Conservation (phyloP, 345 rosid species). For the Corchorus capsularis region DNA sequence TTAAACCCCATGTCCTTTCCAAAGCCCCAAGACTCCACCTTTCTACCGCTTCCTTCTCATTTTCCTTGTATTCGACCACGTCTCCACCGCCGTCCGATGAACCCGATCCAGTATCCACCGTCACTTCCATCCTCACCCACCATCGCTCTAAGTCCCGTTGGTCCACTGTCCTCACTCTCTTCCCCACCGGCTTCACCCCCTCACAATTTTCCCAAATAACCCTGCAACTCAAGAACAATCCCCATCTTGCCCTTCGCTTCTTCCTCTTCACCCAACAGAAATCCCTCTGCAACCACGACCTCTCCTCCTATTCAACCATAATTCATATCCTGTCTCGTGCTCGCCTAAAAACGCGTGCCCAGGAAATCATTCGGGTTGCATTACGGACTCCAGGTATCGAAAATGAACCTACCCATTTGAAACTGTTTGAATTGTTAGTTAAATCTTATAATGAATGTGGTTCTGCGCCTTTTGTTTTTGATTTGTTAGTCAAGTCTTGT, state of each 20-base stretch:
- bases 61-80: conserved; percentile 25
- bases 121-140: conserved; percentile 68
- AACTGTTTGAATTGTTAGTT: conserved; percentile 45
- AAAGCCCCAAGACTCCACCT: conserved; percentile 25
- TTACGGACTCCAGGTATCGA: conserved; percentile 37
- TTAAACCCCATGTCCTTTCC: conserved; percentile 25
- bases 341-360: conserved; percentile 59
- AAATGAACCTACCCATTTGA: conserved; percentile 26
- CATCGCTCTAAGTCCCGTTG: conserved; percentile 86
- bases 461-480: conserved; percentile 91
- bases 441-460: conserved; percentile 72
- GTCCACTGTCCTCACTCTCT: conserved; percentile 64
- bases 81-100: conserved; percentile 38
- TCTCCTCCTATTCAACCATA: conserved; percentile 54
- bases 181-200: conserved; percentile 57
- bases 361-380: conserved; percentile 48
- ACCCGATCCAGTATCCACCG: conserved; percentile 38
- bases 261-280: conserved; percentile 61
- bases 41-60: conserved; percentile 13
- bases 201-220: conserved; percentile 62
- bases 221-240: conserved; percentile 55
- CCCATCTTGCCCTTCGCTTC: conserved; percentile 72
- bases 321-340: conserved; percentile 77
- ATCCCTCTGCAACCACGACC: conserved; percentile 64
- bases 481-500: conserved; percentile 65